Evolutionary conservation across 768 basidiomycete species (phyloP).

Genomic region (Boletellus emodensis): DNA sequence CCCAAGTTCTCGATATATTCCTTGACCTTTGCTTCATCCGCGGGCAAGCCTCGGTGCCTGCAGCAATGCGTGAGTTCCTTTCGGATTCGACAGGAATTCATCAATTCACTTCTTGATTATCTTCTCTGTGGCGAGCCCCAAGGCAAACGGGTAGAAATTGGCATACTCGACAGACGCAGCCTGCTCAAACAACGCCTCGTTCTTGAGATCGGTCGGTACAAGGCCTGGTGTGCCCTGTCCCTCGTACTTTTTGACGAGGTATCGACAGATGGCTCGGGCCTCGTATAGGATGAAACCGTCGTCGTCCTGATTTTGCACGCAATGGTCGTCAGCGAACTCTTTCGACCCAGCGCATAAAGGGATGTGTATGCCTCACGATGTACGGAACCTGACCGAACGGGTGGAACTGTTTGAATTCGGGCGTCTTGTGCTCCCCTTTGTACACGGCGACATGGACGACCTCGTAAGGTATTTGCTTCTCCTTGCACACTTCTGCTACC

Average conservation of each 20-base stretch:
- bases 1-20: constrained; percentile 26
- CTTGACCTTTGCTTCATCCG: constrained; percentile 24
- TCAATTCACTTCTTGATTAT: constrained; percentile 45
- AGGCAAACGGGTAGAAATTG: constrained; percentile 50
- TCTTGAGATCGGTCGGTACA: constrained; percentile 12
- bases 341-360: not conserved
- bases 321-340: not conserved
- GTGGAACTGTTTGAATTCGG: constrained; percentile 31
- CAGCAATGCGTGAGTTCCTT: constrained; percentile 2
- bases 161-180: constrained; percentile 18
- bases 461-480: constrained; percentile 38
- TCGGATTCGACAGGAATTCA: constrained; percentile 8
- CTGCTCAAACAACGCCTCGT: constrained; percentile 21
- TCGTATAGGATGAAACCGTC: constrained; percentile 31
- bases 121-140: constrained; percentile 42
- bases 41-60: constrained; percentile 6
- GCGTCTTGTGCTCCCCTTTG: constrained; percentile 34
- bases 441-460: constrained; percentile 32
- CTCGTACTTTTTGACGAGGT: constrained; percentile 28
- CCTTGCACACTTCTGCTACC: constrained; percentile 38
- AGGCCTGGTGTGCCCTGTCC: constrained; percentile 20
- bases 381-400: constrained; percentile 40
- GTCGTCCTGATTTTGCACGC: constrained; percentile 19
- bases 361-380: constrained; percentile 15
- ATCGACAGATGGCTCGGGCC: constrained; percentile 29